Percentiles rank a stretch among this genome's conserved stretches.
phyloP scores from a whole-genome alignment of 2,329 filamentous ascomycete genomes.

The Coleophoma eucalyptorum region DNA sequence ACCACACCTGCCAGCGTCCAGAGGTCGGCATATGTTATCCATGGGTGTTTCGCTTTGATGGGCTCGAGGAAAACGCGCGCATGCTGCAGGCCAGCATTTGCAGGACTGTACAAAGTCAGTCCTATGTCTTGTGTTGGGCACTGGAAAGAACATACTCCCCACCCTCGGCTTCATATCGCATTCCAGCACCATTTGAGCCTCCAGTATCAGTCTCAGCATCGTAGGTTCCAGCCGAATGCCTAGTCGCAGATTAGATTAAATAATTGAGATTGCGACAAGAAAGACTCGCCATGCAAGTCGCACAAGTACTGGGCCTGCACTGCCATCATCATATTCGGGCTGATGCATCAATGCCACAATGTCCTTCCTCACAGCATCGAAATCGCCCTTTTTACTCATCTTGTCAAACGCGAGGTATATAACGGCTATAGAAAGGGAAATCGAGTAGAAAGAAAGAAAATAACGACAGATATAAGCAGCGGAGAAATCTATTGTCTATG shows the following conservation, averaged over 20 bases:
- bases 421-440: too few species aligned
- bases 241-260: constrained; percentile 19
- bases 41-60: constrained; percentile 52
- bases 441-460: too few species aligned
- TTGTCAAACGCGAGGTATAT: not conserved
- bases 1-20: constrained; percentile 60
- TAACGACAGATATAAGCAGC: too few species aligned
- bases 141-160: constrained; percentile 36
- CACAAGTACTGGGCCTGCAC: constrained; percentile 59
- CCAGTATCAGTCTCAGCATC: constrained; percentile 55
- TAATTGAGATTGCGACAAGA: constrained; percentile 1
- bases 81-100: constrained; percentile 61
- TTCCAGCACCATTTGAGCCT: constrained; percentile 61
- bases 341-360: constrained; percentile 50
- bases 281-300: constrained; percentile 54
- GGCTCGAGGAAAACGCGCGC: constrained; percentile 62
- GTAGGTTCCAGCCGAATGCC: constrained; percentile 63
- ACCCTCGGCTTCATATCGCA: constrained; percentile 62
- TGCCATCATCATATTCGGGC: constrained; percentile 62
- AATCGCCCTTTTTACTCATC: constrained; percentile 56
- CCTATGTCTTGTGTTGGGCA: too few species aligned
- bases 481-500: too few species aligned
- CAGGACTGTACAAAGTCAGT: constrained; percentile 31
- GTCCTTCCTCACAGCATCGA: constrained; percentile 53
- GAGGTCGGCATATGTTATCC: constrained; percentile 63